Evolutionary conservation across 768 basidiomycete species (phyloP).

Genomic region (Amanita thiersii): DNA sequence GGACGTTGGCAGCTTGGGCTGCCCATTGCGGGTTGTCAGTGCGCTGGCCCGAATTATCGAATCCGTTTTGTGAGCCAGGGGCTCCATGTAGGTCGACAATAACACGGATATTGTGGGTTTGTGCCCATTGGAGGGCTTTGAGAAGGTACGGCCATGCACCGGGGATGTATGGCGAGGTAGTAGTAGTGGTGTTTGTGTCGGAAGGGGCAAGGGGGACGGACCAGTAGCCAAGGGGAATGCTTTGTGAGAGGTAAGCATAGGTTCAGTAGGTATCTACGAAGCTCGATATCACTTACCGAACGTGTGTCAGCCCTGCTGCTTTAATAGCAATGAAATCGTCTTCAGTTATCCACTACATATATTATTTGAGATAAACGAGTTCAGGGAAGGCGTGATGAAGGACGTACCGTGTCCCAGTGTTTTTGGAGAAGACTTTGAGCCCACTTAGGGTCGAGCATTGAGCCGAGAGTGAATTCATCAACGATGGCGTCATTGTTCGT

Average conservation of each 20-base stretch:
- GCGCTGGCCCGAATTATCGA: slow-evolving; percentile 69
- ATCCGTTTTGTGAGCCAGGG: slow-evolving; percentile 59
- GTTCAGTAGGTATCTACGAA: neutral
- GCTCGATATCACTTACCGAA: slow-evolving; percentile 36
- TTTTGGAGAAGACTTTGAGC: slow-evolving; percentile 35
- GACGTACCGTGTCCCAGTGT: slow-evolving; percentile 48
- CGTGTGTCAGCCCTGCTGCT: slow-evolving; percentile 63
- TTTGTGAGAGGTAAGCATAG: slow-evolving; percentile 15
- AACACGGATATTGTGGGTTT: slow-evolving; percentile 51
- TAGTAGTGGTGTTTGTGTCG: slow-evolving; percentile 40
- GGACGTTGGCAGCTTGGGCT: slow-evolving; percentile 35
- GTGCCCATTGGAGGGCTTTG: slow-evolving; percentile 57
- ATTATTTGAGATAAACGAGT: slow-evolving; percentile 2
- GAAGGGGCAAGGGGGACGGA: slow-evolving; percentile 58
- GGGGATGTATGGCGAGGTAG: slow-evolving; percentile 44
- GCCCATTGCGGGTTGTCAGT: slow-evolving; percentile 52
- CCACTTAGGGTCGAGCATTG: slow-evolving; percentile 34
- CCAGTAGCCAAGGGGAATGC: slow-evolving; percentile 72
- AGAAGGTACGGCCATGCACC: slow-evolving; percentile 69
- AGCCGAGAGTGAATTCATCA: slow-evolving; percentile 58
- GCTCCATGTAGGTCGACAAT: slow-evolving; percentile 76
- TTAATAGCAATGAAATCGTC: slow-evolving; percentile 59
- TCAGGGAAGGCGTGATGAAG: neutral
- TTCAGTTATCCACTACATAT: slow-evolving; percentile 50
- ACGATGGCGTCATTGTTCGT: slow-evolving; percentile 48